Conservation (phyloP, 371 early-diverging fungal genomes). For the Zopfochytrium polystomum region DNA sequence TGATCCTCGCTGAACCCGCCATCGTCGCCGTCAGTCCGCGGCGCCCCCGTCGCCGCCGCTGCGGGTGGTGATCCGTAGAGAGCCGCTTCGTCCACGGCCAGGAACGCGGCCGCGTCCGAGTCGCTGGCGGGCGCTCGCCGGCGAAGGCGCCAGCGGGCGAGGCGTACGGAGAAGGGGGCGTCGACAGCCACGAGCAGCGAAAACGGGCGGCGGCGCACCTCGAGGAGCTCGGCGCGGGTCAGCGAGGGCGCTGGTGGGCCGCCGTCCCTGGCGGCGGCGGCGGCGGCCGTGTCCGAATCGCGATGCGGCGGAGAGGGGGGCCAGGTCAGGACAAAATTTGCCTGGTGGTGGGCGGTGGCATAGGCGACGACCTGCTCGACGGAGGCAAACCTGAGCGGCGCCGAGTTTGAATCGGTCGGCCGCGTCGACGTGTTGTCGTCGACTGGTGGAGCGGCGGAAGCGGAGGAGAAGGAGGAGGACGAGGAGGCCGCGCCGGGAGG, state of each 20-base stretch:
- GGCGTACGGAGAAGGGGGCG: slow-evolving; percentile 70
- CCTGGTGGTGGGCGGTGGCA: too few species aligned
- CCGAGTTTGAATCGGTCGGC: too few species aligned
- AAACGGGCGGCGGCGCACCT: slow-evolving; percentile 80
- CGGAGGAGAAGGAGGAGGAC: too few species aligned
- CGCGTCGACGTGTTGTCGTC: too few species aligned
- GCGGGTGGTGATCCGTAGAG: slow-evolving; percentile 9
- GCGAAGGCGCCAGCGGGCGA: slow-evolving; percentile 59
- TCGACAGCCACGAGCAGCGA: slow-evolving; percentile 79
- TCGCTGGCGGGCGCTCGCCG: background rate
- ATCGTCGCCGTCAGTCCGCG: too few species aligned
- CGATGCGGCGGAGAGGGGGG: too few species aligned
- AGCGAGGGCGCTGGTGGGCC: slow-evolving; percentile 31
- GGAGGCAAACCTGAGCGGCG: too few species aligned
- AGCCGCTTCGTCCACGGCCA: background rate
- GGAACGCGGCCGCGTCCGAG: background rate
- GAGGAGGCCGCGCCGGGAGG: background rate
- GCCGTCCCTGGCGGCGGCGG: slow-evolving; percentile 5
- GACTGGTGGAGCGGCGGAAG: too few species aligned
- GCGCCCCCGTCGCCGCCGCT: too few species aligned
- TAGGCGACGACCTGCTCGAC: too few species aligned
- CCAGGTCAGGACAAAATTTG: too few species aligned
- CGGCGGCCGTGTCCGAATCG: slow-evolving; percentile 13
- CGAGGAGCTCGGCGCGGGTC: slow-evolving; percentile 65
- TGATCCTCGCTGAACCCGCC: too few species aligned